Percentiles rank a stretch among this genome's conserved stretches.
phyloP scores from a whole-genome alignment of 164 flowering plant species.

The Piper betle region DNA sequence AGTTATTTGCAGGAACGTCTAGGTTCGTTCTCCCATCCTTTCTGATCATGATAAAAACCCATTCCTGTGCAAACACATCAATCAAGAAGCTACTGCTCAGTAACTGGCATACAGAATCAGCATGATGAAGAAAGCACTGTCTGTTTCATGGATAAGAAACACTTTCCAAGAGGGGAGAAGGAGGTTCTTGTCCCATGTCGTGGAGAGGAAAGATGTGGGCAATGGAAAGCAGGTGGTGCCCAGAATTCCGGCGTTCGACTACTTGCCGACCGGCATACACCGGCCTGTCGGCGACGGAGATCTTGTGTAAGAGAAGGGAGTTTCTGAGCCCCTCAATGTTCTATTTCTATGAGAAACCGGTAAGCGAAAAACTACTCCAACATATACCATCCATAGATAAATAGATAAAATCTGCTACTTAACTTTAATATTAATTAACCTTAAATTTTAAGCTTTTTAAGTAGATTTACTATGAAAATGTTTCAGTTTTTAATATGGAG shows the following conservation, averaged over 20 bases:
- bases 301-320: constrained; percentile 50
- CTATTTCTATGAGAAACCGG: constrained; percentile 54
- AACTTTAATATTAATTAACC: too few relatives aligned
- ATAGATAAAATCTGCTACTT: too few relatives aligned
- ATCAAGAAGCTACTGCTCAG: too few relatives aligned
- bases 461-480: too few relatives aligned
- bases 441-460: too few relatives aligned
- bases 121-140: background rate
- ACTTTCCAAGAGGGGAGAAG: background rate
- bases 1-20: too few relatives aligned
- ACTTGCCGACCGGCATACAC: constrained; percentile 79
- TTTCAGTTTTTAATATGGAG: too few relatives aligned
- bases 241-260: constrained; percentile 72
- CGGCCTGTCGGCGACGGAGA: constrained; percentile 74
- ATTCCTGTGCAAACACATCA: too few relatives aligned
- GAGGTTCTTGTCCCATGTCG: constrained; percentile 15
- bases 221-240: constrained; percentile 29
- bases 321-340: constrained; percentile 80
- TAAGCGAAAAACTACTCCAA: too few relatives aligned
- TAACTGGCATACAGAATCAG: background rate
- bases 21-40: too few relatives aligned
- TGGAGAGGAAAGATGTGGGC: constrained; percentile 11
- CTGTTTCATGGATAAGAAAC: background rate
- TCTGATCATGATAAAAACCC: too few relatives aligned
- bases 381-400: too few relatives aligned